Conservation (phyloP, 1,284 basidiomycete genomes). For the Ceratobasidium sp. region DNA sequence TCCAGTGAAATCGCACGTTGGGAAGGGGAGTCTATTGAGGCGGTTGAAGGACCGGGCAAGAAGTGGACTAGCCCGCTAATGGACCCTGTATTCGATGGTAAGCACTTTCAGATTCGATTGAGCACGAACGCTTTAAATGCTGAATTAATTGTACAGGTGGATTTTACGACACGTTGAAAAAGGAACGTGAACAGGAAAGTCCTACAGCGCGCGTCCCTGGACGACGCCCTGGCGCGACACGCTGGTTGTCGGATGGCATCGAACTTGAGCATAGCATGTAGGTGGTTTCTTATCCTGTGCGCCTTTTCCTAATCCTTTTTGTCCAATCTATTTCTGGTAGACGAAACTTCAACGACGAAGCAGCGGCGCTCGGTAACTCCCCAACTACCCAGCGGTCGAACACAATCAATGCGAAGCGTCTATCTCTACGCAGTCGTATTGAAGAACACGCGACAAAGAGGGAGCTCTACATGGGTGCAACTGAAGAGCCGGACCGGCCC, state of each 20-base stretch:
- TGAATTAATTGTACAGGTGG: background rate
- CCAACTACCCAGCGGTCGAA: background rate
- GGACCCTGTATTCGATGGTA: slow-evolving; percentile 13
- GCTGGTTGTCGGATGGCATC: slow-evolving; percentile 15
- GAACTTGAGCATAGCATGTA: slow-evolving; percentile 30
- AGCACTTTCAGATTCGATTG: background rate
- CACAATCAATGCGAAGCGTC: background rate
- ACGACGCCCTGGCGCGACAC: slow-evolving; percentile 3
- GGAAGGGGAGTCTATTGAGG: slow-evolving; percentile 12
- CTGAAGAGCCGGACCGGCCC: background rate
- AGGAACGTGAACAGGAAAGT: background rate
- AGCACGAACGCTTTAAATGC: background rate
- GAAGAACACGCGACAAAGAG: background rate
- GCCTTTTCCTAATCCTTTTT: background rate
- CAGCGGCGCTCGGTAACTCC: background rate
- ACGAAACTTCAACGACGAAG: background rate
- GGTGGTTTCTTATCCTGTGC: background rate
- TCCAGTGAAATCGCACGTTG: background rate
- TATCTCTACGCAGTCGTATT: slow-evolving; percentile 4
- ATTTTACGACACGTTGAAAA: background rate
- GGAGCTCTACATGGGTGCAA: background rate
- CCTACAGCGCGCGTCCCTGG: background rate
- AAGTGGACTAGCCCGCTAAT: slow-evolving; percentile 35
- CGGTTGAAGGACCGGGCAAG: background rate
- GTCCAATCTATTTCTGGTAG: background rate